A percentile compares a stretch with the other conserved stretches of the same genome.
Conservation (phyloP, 768 basidiomycete genomes). For the Hydnomerulius pinastri region DNA sequence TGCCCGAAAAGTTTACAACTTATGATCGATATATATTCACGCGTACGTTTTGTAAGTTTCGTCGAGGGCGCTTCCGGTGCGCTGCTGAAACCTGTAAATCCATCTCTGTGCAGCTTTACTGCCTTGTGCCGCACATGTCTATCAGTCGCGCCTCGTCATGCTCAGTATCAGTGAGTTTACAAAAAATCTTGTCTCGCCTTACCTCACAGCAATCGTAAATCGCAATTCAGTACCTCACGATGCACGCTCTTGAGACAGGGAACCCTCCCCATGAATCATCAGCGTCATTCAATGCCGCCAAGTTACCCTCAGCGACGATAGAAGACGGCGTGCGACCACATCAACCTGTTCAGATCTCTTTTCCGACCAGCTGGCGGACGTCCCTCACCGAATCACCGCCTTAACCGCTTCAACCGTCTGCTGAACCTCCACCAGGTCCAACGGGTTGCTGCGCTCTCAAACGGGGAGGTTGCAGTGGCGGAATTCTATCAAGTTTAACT, state of each 20-base stretch:
- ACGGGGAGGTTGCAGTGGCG: slow-evolving; percentile 68
- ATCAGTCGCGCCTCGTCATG: no score
- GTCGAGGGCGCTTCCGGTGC: no score
- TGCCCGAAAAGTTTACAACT: no score
- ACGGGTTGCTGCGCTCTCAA: slow-evolving; percentile 71
- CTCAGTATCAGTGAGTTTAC: no score
- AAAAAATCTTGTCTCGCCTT: no score
- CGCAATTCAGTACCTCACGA: neutral
- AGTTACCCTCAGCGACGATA: slow-evolving; percentile 20
- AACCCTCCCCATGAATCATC: slow-evolving; percentile 17
- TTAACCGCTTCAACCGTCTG: slow-evolving; percentile 38
- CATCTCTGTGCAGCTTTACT: no score
- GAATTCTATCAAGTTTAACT: slow-evolving; percentile 95
- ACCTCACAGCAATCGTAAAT: neutral
- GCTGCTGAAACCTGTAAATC: no score
- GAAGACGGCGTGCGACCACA: slow-evolving; percentile 34
- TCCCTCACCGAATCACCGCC: slow-evolving; percentile 26
- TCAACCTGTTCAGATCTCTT: slow-evolving; percentile 34
- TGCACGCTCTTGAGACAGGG: slow-evolving; percentile 18
- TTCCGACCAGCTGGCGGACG: slow-evolving; percentile 32
- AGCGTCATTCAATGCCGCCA: slow-evolving; percentile 14
- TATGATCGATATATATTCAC: no score
- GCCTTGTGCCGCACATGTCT: no score
- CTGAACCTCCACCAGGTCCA: slow-evolving; percentile 79
- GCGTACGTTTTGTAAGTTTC: no score